Evolutionary conservation across 768 basidiomycete species (phyloP).

Genomic region (Russula foetens): DNA sequence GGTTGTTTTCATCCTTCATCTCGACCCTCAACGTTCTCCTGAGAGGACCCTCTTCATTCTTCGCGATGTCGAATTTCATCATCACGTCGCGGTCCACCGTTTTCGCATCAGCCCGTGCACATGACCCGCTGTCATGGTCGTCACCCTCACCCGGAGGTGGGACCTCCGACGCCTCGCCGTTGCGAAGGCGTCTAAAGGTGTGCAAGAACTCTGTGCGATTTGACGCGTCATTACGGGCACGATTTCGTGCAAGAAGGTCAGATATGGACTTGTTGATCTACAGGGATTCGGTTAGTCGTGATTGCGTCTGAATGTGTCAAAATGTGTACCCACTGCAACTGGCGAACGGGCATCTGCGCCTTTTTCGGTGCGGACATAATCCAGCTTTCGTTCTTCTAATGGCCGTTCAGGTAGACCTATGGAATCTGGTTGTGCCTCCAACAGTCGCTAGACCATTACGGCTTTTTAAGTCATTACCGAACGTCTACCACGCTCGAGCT

Average conservation of each 20-base stretch:
- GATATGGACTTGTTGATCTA: conserved; percentile 66
- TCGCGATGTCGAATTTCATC: conserved; percentile 85
- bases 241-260: conserved; percentile 57
- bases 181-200: conserved; percentile 43
- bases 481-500: neutral
- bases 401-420: conserved; percentile 24
- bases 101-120: conserved; percentile 69
- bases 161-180: conserved; percentile 14
- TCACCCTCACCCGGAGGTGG: conserved; percentile 22
- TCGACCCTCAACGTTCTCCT: conserved; percentile 44
- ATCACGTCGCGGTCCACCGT: conserved; percentile 64
- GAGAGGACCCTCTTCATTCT: conserved; percentile 72
- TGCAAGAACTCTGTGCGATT: conserved; percentile 70
- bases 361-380: conserved; percentile 45
- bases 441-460: conserved; percentile 7
- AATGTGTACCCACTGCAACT: conserved; percentile 42
- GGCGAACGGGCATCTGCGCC: conserved; percentile 44
- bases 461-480: conserved; percentile 12
- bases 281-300: neutral
- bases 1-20: neutral
- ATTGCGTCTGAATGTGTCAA: neutral
- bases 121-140: conserved; percentile 36
- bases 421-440: conserved; percentile 24
- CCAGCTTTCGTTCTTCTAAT: conserved; percentile 63
- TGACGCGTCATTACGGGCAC: conserved; percentile 65